These are phyloP conservation scores for Trichoderma sp. DNA, from an alignment of 2,329 filamentous ascomycete species.

Conservation along the genomic window DNA sequence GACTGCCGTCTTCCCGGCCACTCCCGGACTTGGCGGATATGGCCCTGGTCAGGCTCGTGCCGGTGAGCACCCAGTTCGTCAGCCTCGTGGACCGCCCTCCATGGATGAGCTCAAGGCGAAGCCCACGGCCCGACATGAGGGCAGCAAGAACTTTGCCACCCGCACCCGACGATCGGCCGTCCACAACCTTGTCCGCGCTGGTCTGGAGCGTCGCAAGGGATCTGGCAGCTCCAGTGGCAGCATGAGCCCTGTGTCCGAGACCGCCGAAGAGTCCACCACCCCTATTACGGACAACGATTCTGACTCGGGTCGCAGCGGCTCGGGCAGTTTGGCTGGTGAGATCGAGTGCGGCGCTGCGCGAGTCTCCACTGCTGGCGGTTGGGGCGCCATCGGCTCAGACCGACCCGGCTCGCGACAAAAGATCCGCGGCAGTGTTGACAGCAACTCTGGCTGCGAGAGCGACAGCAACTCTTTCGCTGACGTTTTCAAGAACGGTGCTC, in stretches of 20 bases:
- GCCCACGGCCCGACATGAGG: constrained; percentile 89
- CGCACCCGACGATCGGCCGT: constrained; percentile 90
- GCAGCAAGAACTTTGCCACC: constrained; percentile 95
- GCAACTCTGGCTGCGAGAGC: constrained; percentile 51
- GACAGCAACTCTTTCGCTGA: constrained; percentile 62
- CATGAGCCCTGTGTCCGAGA: constrained; percentile 88
- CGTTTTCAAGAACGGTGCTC: constrained; percentile 59
- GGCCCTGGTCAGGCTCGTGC: constrained; percentile 89
- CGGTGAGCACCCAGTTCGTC: constrained; percentile 89
- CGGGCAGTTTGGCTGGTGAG: constrained; percentile 77
- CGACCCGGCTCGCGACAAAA: constrained; percentile 71
- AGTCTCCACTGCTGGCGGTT: constrained; percentile 68
- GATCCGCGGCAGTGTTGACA: constrained; percentile 60
- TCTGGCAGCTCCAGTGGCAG: constrained; percentile 70
- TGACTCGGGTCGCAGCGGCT: constrained; percentile 68
- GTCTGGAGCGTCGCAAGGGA: constrained; percentile 78
- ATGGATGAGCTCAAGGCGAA: constrained; percentile 87
- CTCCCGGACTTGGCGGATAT: constrained; percentile 79
- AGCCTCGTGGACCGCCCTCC: constrained; percentile 87
- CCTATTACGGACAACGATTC: constrained; percentile 72
- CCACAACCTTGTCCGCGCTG: constrained; percentile 85
- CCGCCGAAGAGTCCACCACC: constrained; percentile 63
- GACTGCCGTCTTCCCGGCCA: constrained; percentile 74
- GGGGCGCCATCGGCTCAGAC: constrained; percentile 83
- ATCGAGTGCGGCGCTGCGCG: constrained; percentile 69